Conservation (phyloP, 257 asterid genomes). For the Solanum piurae region DNA sequence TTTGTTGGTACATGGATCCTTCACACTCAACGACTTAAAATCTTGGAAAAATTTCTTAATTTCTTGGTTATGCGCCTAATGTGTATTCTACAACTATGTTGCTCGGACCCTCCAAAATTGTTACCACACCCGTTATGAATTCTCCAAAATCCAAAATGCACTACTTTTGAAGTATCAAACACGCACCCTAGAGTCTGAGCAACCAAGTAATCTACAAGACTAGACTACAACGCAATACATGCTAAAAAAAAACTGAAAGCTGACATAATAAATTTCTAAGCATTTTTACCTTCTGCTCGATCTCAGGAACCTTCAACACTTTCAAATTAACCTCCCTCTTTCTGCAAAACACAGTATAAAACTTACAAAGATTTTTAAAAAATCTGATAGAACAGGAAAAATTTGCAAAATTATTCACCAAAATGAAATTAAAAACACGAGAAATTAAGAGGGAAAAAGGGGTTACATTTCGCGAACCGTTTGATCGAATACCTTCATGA, state of each 20-base stretch:
- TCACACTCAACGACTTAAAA: neutral
- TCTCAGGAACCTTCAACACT: conserved; percentile 95
- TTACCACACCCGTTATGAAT: neutral
- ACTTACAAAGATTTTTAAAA: neutral
- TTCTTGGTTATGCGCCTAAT: neutral
- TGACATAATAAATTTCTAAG: neutral
- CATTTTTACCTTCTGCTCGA: conserved; percentile 71
- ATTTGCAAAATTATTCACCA: neutral
- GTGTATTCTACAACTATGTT: neutral
- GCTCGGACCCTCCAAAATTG: neutral
- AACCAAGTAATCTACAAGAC: neutral
- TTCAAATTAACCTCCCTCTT: conserved; percentile 97
- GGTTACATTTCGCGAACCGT: conserved; percentile 91
- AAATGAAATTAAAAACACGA: neutral
- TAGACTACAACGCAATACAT: neutral
- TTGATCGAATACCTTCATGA: conserved; percentile 92
- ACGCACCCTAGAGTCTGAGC: neutral
- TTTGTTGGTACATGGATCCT: neutral
- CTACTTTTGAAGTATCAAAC: neutral
- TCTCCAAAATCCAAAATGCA: neutral
- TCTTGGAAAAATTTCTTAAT: neutral
- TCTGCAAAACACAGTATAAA: conserved; percentile 28
- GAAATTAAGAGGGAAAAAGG: neutral
- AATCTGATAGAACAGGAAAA: neutral
- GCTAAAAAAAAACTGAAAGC: neutral